Base-by-base conservation (phyloP, 1,284 basidiomycete species). In the Serendipita sp. region DNA sequence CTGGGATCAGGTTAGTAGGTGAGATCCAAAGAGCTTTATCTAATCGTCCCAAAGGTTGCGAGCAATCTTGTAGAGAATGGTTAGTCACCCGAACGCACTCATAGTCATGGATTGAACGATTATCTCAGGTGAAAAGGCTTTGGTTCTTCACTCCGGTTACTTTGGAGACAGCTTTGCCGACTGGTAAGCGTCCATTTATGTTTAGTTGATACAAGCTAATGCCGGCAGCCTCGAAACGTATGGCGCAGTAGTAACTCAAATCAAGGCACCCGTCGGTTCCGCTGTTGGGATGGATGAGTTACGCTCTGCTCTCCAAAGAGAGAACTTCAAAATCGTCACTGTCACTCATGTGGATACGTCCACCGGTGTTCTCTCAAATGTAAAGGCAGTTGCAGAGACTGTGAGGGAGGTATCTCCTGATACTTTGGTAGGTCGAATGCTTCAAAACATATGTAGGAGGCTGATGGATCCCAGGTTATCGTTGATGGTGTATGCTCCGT, bases 271-370 rank as follows among this genome's bases (percentile, higher is more conserved):
- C 34, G 78, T 98, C 65, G 96, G 96, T 38, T 82, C 81, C 50
- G 82, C 86, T 17, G 89, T 93, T 17, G 75, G 80, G 62, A 73
- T 77, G 44, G 72, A 79, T 2, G 81, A 85, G 49, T 74, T 95
- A 47, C 84, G 87, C 69, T 74, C 79, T n/a, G 88, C 89, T 1
- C 80, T 98, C 44, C 78, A 82, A 72, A 75, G 80, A 68, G 91
- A 92, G 74, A 87, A 87, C 71, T 96, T 91, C 81, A 96, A 95
- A 75, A 72, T 93, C 61, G 75, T 94, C 66, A 94, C 93, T 4
- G 84, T 98, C 70, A 98, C 96, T 3, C 95, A 99, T 71, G 93
- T 95, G 64, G 91, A 94, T 73, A 93, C 91, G 5, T 93, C 91
- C 13, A 93, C 91, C 62, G 89, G 81, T 65, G 95, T 99, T 10